These are phyloP conservation scores for Ganoderma meredithae DNA, from an alignment of 1,284 basidiomycete genomes.

Conservation along the genomic window DNA sequence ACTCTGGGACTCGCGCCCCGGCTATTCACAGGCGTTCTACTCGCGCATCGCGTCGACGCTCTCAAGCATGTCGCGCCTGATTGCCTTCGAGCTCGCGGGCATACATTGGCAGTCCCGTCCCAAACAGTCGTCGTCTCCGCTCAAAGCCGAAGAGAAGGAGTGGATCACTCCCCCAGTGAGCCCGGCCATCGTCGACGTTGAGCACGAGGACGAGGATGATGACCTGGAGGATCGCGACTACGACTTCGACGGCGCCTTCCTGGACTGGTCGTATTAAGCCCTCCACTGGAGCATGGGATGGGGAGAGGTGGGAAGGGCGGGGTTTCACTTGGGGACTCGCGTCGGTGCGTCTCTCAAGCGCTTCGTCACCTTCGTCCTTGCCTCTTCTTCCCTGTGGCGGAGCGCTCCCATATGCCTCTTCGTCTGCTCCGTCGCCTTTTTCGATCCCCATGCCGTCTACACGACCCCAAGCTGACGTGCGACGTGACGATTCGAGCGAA, in stretches of 20 bases:
- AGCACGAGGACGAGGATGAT: conserved; percentile 24
- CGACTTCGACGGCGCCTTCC: conserved; percentile 41
- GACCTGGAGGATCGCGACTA: conserved; percentile 32
- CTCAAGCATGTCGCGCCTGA: conserved; percentile 60
- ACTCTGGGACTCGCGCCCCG: conserved; percentile 1
- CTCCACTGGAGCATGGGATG: not conserved
- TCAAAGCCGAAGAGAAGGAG: conserved; percentile 36
- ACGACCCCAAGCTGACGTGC: conserved; percentile 5
- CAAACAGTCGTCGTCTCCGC: conserved; percentile 29
- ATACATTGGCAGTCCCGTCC: conserved; percentile 64
- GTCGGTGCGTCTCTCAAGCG: conserved; percentile 31
- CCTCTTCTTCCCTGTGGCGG: conserved; percentile 23
- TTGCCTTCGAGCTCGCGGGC: conserved; percentile 74
- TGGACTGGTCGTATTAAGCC: conserved; percentile 42
- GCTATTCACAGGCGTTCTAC: conserved; percentile 61
- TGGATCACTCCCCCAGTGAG: conserved; percentile 43
- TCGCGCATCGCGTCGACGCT: conserved; percentile 63
- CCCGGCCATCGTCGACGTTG: conserved; percentile 33
- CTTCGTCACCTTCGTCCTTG: conserved; percentile 28
- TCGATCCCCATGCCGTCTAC: not conserved
- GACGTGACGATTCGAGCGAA: conserved; percentile 4
- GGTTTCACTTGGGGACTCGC: conserved; percentile 22
- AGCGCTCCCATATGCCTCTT: conserved; percentile 10
- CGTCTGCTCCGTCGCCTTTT: conserved; percentile 6
- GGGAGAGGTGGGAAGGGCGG: conserved; percentile 10